A percentile compares a stretch with the other conserved stretches of the same genome.
phyloP scores from a whole-genome alignment of 768 basidiomycete genomes.

The Macrocybe gigantea region DNA sequence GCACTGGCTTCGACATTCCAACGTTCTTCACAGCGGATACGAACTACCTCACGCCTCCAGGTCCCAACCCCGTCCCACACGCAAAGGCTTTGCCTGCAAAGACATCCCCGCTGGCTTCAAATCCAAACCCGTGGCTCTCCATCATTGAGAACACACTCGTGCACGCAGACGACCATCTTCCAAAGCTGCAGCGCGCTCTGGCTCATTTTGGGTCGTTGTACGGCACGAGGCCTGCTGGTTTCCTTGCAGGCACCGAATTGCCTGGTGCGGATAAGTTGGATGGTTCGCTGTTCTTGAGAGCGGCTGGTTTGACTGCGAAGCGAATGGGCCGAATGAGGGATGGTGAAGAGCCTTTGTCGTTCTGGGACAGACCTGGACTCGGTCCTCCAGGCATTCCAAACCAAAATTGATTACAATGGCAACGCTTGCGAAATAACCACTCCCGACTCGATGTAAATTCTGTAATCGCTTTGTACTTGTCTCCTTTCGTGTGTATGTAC shows the following conservation, averaged over 20 bases:
- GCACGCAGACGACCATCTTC: slow-evolving; percentile 49
- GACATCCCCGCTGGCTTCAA: slow-evolving; percentile 26
- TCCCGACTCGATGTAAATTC: too few relatives aligned
- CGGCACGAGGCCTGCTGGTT: slow-evolving; percentile 26
- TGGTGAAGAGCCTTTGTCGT: too few relatives aligned
- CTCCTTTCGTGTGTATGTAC: too few relatives aligned
- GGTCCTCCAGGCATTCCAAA: too few relatives aligned
- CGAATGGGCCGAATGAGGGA: slow-evolving; percentile 14
- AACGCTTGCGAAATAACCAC: too few relatives aligned
- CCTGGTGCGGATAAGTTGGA: slow-evolving; percentile 49
- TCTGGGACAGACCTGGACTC: too few relatives aligned
- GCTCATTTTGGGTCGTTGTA: slow-evolving; percentile 39
- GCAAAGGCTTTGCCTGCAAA: slow-evolving; percentile 14
- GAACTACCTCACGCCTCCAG: slow-evolving; percentile 9
- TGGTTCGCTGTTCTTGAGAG: slow-evolving; percentile 58
- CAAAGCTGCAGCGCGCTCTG: slow-evolving; percentile 43
- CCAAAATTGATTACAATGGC: too few relatives aligned
- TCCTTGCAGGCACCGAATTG: slow-evolving; percentile 31
- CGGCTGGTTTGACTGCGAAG: slow-evolving; percentile 45
- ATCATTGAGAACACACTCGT: slow-evolving; percentile 45
- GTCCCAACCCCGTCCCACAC: slow-evolving; percentile 17
- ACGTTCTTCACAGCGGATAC: slow-evolving; percentile 36
- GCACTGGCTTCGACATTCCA: slow-evolving; percentile 38
- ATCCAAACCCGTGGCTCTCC: slow-evolving; percentile 53
- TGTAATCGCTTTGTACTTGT: too few relatives aligned